Evolutionary conservation across 257 asterid species (phyloP).

Genomic region (Pogostemon cablin): DNA sequence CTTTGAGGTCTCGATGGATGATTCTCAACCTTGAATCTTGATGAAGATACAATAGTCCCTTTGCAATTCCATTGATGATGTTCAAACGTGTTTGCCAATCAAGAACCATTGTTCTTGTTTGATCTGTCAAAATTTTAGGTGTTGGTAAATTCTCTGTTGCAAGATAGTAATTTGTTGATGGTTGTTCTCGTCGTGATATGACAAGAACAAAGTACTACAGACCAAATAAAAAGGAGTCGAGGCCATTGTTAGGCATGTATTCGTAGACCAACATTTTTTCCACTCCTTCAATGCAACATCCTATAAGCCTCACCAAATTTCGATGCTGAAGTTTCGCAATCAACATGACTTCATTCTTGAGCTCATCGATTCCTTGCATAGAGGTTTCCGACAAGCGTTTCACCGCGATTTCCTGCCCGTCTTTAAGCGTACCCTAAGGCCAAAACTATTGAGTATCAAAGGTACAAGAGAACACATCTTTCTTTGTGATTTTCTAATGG

Average conservation of each 20-base stretch:
- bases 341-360: conserved; percentile 15
- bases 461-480: neutral
- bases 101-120: neutral
- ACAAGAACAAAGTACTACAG: neutral
- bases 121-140: neutral
- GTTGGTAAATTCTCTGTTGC: neutral
- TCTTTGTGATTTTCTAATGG: neutral
- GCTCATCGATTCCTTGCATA: conserved; percentile 15
- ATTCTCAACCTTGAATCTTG: conserved; percentile 23
- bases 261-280: conserved; percentile 26
- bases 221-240: conserved; percentile 18
- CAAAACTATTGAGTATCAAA: neutral
- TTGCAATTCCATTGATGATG: conserved; percentile 20
- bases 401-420: conserved; percentile 30
- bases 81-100: conserved; percentile 24
- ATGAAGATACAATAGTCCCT: conserved; percentile 21
- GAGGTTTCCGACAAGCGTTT: conserved; percentile 22
- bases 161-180: neutral
- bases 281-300: conserved; percentile 24
- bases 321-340: conserved; percentile 25
- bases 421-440: conserved; percentile 1
- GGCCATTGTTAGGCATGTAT: conserved; percentile 25
- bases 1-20: conserved; percentile 25
- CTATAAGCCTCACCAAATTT: conserved; percentile 28
- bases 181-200: no score